Percentiles rank a stretch among this genome's conserved stretches.
Conservation (phyloP, 2,329 filamentous ascomycete genomes). For the Acephala macrosclerotiorum region DNA sequence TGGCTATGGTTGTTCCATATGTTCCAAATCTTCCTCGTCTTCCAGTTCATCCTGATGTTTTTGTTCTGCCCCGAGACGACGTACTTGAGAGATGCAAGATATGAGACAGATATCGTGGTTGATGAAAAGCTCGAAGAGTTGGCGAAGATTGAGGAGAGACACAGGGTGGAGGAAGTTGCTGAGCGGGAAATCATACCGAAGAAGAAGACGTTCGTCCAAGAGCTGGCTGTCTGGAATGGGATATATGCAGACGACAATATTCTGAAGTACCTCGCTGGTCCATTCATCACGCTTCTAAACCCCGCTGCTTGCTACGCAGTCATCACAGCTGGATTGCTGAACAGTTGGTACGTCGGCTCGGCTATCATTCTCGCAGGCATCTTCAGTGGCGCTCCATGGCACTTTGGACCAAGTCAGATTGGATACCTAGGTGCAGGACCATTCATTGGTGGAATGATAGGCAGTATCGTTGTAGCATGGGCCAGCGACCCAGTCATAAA, state of each 20-base stretch:
- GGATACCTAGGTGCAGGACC: constrained; percentile 51
- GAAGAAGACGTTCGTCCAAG: constrained; percentile 23
- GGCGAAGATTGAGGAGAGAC: constrained; percentile 14
- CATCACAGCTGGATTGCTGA: constrained; percentile 51
- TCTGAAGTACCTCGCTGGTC: constrained; percentile 16
- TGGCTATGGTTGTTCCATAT: constrained; percentile 23
- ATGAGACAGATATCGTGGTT: constrained; percentile 16
- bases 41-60: constrained; percentile 17
- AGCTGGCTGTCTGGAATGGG: constrained; percentile 14
- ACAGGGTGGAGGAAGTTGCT: constrained; percentile 10
- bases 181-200: not conserved
- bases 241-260: constrained; percentile 17
- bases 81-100: constrained; percentile 11
- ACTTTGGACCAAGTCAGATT: constrained; percentile 48
- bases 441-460: constrained; percentile 48
- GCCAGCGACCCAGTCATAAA: constrained; percentile 46
- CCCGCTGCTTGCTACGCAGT: constrained; percentile 59
- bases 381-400: constrained; percentile 56
- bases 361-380: constrained; percentile 53
- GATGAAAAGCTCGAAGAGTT: constrained; percentile 20
- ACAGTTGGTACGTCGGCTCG: constrained; percentile 51
- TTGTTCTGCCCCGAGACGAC: constrained; percentile 20
- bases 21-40: constrained; percentile 21
- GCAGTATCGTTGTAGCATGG: constrained; percentile 43
- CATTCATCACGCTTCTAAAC: constrained; percentile 36